phyloP scores from a whole-genome alignment of 2,329 filamentous ascomycete genomes.

The Graphilbum sp. region DNA sequence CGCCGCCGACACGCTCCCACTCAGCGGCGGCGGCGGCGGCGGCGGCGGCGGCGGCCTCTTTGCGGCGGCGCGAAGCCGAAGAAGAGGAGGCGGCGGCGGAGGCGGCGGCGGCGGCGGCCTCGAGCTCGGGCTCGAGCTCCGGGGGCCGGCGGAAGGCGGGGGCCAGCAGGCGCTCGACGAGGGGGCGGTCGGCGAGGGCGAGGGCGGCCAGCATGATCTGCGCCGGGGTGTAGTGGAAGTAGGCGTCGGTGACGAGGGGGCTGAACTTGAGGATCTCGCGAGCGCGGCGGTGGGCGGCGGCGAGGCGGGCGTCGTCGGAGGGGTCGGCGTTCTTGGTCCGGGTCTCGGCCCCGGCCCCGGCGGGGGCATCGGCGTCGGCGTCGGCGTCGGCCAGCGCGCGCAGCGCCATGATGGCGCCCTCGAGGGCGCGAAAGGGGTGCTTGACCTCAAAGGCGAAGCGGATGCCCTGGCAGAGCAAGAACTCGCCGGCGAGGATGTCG shows the following conservation, averaged over 20 bases:
- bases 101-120: conserved; percentile 10
- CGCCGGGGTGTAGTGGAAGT: conserved; percentile 87
- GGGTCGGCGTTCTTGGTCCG: conserved; percentile 6
- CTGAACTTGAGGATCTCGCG: conserved; percentile 61
- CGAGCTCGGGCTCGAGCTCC: conserved; percentile 10
- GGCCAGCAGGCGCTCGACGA: conserved; percentile 35
- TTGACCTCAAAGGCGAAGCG: conserved; percentile 87
- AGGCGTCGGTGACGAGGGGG: conserved; percentile 80
- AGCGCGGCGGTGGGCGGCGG: conserved; percentile 54
- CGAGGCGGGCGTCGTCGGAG: conserved; percentile 24
- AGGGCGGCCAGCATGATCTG: conserved; percentile 85
- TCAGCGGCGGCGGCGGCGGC: conserved; percentile 10
- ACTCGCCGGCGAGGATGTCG: conserved; percentile 80
- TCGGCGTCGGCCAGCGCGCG: conserved; percentile 48
- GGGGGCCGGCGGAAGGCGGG: conserved; percentile 22
- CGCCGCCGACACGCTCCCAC: conserved; percentile 13
- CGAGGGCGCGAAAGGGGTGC: conserved; percentile 76
- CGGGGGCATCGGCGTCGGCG: conserved; percentile 10
- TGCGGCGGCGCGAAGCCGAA: background rate
- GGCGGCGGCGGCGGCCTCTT: conserved; percentile 9
- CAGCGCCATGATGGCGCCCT: conserved; percentile 75
- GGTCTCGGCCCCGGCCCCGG: no score
- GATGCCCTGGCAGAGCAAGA: conserved; percentile 78
- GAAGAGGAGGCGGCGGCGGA: conserved; percentile 8
- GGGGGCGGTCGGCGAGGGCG: conserved; percentile 52